phyloP scores from a whole-genome alignment of 2,329 filamentous ascomycete genomes.

The Stagonosporopsis chrysanthemi region DNA sequence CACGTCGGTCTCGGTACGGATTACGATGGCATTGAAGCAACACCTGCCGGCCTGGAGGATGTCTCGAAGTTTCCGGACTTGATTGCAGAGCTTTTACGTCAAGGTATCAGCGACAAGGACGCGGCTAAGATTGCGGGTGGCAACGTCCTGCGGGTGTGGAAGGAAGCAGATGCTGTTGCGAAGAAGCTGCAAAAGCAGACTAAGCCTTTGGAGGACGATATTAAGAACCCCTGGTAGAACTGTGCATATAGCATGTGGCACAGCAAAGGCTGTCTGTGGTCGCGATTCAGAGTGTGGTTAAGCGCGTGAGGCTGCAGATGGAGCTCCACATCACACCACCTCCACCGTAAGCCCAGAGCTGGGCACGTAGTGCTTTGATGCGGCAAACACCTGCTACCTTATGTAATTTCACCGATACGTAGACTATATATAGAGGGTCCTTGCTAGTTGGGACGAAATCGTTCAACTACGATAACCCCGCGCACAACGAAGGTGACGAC shows the following conservation, averaged over 20 bases:
- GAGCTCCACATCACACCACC: conserved; percentile 30
- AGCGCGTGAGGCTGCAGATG: conserved; percentile 14
- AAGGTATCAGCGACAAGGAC: conserved; percentile 77
- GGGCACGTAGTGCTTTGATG: conserved; percentile 19
- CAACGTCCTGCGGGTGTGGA: conserved; percentile 87
- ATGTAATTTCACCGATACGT: conserved; percentile 5
- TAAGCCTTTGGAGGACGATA: conserved; percentile 55
- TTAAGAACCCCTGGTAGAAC: conserved; percentile 34
- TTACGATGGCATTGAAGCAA: conserved; percentile 77
- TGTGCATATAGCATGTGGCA: not conserved
- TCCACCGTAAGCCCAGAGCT: conserved; percentile 26
- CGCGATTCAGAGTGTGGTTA: conserved; percentile 6
- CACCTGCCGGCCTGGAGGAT: conserved; percentile 80
- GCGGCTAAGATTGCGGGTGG: conserved; percentile 77
- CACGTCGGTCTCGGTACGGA: conserved; percentile 90
- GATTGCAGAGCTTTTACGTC: conserved; percentile 74
- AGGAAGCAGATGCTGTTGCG: conserved; percentile 76
- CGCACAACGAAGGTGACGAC: not conserved
- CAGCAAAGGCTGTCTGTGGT: not conserved
- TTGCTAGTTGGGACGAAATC: not conserved
- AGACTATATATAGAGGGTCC: conserved; percentile 12
- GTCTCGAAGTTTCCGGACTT: conserved; percentile 83
- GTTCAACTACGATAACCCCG: not conserved
- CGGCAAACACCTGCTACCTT: conserved; percentile 1
- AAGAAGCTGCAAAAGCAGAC: conserved; percentile 65